Percentiles rank a stretch among this genome's conserved stretches.
These are phyloP conservation scores for Fraxinus floribunda DNA, from an alignment of 305 asterid species.

Conservation along the genomic window DNA sequence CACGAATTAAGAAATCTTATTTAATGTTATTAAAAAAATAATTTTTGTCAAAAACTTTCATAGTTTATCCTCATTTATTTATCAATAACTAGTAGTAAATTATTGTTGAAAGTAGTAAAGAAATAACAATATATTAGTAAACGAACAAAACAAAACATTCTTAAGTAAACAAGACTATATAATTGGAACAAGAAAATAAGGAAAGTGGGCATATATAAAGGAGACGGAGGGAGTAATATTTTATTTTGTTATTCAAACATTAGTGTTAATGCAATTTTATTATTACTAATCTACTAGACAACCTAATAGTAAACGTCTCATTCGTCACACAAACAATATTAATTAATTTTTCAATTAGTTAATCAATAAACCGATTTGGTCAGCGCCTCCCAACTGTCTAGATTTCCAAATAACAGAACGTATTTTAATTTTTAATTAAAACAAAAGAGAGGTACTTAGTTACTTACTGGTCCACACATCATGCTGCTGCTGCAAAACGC, in stretches of 20 bases:
- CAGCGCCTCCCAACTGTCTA: conserved; percentile 35
- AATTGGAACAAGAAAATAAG: too few relatives aligned
- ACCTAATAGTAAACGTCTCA: background rate
- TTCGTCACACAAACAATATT: background rate
- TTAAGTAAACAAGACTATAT: too few relatives aligned
- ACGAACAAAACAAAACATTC: too few relatives aligned
- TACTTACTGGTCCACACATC: background rate
- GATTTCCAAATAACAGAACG: conserved; percentile 21
- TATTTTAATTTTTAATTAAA: background rate
- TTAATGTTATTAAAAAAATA: too few relatives aligned
- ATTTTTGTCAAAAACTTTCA: too few relatives aligned
- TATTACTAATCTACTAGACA: background rate
- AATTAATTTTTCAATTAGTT: background rate
- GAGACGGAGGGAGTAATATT: too few relatives aligned
- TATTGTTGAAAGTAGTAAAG: too few relatives aligned
- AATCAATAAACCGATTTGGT: conserved; percentile 28
- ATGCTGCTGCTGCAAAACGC: background rate
- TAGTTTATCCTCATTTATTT: too few relatives aligned
- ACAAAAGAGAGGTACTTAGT: background rate
- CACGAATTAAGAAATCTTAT: too few relatives aligned
- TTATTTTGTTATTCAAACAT: background rate
- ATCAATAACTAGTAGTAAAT: too few relatives aligned
- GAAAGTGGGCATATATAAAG: too few relatives aligned
- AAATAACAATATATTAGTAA: too few relatives aligned
- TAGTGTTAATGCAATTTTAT: background rate